Base-by-base conservation (phyloP, 768 basidiomycete species). In the Megacollybia marginata region DNA sequence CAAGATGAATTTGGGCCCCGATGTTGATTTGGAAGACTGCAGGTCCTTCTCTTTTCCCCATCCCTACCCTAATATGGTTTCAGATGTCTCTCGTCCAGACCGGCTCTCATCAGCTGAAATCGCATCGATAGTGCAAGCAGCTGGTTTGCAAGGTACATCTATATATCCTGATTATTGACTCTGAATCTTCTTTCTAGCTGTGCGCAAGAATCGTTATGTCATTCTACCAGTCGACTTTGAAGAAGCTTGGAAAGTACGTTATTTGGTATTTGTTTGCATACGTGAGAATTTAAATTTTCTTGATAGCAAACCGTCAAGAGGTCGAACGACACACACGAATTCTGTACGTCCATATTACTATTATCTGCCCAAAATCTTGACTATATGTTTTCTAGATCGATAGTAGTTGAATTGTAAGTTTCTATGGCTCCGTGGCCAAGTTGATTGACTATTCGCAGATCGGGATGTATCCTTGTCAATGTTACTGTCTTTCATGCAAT, bases 1-100 rank as follows among this genome's bases (percentile, higher is more conserved):
- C 59, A 96, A 96, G 73, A 99, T 99, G 96, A 98, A 95, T 63
- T 77, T 99, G 38, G 86, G 92, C 5, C 92, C 93, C 4, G 96
- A 99, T 63, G 96, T 99, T 3, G 96, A 99, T 66, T 70, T 99
- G 46, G 96, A 99, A 71, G 96, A 99, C 61, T 98, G 95, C 96
- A 57, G 61, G 89, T 73, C 16, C 9, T 47, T n/a, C 18, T 20
- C 23, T 9, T 31, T 45, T 47, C 48, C 31, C 15, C 8, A 4
- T 16, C 15, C 31, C 15, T 47, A 52, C 31, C 36, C 51, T 62
- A 46, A 61, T 48, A 9, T 36, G 46, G 33, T 18, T 40, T 31
- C 58, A 97, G 96, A 96, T 60, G 93, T 99, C 42, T 97, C 94
- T 46, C 80, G 96, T 62, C 96, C 96, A 43, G 96, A 99, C 64